phyloP scores from a whole-genome alignment of 1,284 basidiomycete genomes.

The Sanghuangporus baumii region DNA sequence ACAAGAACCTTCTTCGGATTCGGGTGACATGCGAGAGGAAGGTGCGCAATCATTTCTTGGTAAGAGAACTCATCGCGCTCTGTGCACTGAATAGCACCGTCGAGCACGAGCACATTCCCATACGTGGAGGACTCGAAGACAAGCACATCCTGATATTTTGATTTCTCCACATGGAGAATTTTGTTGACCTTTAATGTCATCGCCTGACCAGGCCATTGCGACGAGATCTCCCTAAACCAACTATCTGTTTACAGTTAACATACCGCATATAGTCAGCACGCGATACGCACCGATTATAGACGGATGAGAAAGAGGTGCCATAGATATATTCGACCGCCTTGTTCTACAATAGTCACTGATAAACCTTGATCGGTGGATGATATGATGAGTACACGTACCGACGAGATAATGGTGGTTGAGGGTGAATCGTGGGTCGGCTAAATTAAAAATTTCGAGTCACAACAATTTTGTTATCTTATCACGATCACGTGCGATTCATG shows the following conservation, averaged over 20 bases:
- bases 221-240: conserved; percentile 96
- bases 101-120: conserved; percentile 94
- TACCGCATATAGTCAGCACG: conserved; percentile 5
- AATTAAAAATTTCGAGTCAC: not conserved
- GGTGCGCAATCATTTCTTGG: conserved; percentile 99
- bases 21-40: conserved; percentile 93
- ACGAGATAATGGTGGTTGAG: not conserved
- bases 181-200: conserved; percentile 95
- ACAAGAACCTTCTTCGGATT: conserved; percentile 96
- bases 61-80: conserved; percentile 99
- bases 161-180: conserved; percentile 93
- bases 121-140: conserved; percentile 94
- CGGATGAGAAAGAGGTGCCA: conserved; percentile 11
- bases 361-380: not conserved
- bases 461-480: not conserved
- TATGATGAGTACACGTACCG: not conserved
- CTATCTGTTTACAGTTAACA: conserved; percentile 56
- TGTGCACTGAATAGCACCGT: conserved; percentile 95
- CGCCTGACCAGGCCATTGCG: conserved; percentile 96
- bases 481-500: not conserved
- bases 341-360: not conserved
- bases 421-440: not conserved
- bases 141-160: conserved; percentile 91
- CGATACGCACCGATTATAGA: conserved; percentile 1
- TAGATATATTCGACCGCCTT: not conserved